phyloP scores from a whole-genome alignment of 768 basidiomycete species.

The Coprinopsis strossmayeri region DNA sequence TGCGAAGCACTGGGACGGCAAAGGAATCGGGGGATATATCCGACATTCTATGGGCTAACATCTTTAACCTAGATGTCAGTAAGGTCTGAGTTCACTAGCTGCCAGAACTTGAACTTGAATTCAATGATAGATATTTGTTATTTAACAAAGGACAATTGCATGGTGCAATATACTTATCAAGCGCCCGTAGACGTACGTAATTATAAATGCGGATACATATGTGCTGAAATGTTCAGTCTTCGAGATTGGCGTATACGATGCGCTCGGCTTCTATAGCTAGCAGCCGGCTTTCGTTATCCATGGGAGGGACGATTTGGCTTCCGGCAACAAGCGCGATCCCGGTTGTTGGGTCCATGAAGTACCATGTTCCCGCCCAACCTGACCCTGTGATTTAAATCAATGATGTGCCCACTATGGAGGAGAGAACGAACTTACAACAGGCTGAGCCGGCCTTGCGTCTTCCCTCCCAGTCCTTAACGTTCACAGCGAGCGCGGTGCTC shows the following conservation, averaged over 20 bases:
- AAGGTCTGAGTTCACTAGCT: too few species aligned
- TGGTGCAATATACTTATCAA: too few species aligned
- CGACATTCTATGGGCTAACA: too few species aligned
- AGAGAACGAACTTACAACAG: slow-evolving; percentile 1
- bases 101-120: too few species aligned
- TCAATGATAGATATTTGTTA: too few species aligned
- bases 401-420: slow-evolving; percentile 1
- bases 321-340: slow-evolving; percentile 29
- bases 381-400: slow-evolving; percentile 16
- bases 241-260: slow-evolving; percentile 17
- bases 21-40: too few species aligned
- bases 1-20: too few species aligned
- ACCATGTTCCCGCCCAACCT: slow-evolving; percentile 30
- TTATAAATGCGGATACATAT: too few species aligned
- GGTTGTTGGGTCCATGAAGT: slow-evolving; percentile 27
- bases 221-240: too few species aligned
- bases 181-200: too few species aligned
- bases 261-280: slow-evolving; percentile 20
- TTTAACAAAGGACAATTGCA: too few species aligned
- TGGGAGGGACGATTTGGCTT: slow-evolving; percentile 24
- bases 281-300: slow-evolving; percentile 20
- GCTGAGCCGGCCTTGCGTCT: slow-evolving; percentile 4
- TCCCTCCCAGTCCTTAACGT: slow-evolving; percentile 1
- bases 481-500: not conserved
- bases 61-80: too few species aligned